These are phyloP conservation scores for Massariosphaeria phaeospora DNA, from an alignment of 495 filamentous ascomycete genomes.

Conservation along the genomic window DNA sequence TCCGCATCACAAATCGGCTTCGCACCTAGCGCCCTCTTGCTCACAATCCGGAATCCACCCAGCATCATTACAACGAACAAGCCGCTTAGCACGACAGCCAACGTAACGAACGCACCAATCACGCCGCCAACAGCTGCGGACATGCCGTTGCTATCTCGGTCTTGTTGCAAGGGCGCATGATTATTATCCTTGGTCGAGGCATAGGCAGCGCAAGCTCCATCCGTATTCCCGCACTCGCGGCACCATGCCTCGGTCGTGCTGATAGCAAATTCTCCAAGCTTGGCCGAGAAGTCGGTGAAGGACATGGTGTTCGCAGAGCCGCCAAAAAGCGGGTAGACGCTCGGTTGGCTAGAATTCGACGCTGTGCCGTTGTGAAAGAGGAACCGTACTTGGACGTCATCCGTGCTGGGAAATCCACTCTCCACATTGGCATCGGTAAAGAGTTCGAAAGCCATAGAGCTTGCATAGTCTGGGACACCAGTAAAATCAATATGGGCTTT, in stretches of 20 bases:
- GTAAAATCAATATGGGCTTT: conserved; percentile 56
- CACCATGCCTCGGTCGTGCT: conserved; percentile 64
- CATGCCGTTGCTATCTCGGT: conserved; percentile 11
- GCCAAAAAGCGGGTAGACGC: conserved; percentile 61
- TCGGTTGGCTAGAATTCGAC: conserved; percentile 46
- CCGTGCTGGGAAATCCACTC: conserved; percentile 45
- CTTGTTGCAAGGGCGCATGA: background rate
- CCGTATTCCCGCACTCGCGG: conserved; percentile 56
- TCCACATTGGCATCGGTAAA: conserved; percentile 51
- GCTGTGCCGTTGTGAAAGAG: conserved; percentile 71
- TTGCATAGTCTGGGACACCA: conserved; percentile 64
- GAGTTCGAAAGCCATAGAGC: conserved; percentile 68
- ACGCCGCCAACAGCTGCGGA: conserved; percentile 47
- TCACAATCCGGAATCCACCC: conserved; percentile 41
- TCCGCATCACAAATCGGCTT: background rate
- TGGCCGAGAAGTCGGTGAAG: conserved; percentile 57
- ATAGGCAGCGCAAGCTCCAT: conserved; percentile 54
- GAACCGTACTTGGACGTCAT: conserved; percentile 68
- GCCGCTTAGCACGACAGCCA: conserved; percentile 51
- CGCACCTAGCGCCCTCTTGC: conserved; percentile 36
- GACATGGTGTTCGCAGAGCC: conserved; percentile 50
- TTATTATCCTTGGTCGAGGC: conserved; percentile 4
- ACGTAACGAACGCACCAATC: conserved; percentile 59
- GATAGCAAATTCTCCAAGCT: conserved; percentile 59
- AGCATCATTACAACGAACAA: conserved; percentile 47